Percentiles rank a stretch among this genome's conserved stretches.
Evolutionary conservation across 352 stramenopile species (phyloP).

Genomic region (Chrysophaeum taylorii): DNA sequence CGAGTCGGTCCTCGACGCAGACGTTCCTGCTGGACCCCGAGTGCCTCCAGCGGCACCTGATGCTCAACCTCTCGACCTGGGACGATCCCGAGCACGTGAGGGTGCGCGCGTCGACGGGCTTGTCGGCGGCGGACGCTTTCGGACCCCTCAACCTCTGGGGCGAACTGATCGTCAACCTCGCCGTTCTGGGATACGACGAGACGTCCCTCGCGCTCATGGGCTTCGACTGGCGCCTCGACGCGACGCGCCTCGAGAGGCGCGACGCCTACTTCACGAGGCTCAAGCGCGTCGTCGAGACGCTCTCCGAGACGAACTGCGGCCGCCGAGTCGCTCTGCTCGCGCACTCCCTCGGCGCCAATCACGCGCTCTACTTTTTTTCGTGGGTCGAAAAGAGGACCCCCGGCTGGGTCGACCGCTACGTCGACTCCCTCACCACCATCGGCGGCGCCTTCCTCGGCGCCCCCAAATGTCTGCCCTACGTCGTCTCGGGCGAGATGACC

Average conservation of each 20-base stretch:
- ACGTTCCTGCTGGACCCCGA: slow-evolving; percentile 50
- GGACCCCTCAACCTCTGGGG: slow-evolving; percentile 73
- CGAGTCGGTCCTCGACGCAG: slow-evolving; percentile 59
- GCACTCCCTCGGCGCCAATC: slow-evolving; percentile 78
- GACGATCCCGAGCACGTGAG: slow-evolving; percentile 69
- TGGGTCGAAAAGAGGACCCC: slow-evolving; percentile 70
- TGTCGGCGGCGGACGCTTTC: slow-evolving; percentile 31
- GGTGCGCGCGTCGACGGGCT: slow-evolving; percentile 31
- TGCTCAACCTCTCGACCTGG: slow-evolving; percentile 70
- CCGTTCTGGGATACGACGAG: slow-evolving; percentile 64
- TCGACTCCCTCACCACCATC: slow-evolving; percentile 82
- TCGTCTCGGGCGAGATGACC: slow-evolving; percentile 88
- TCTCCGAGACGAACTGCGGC: slow-evolving; percentile 49
- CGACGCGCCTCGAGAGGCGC: slow-evolving; percentile 55
- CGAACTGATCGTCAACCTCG: slow-evolving; percentile 67
- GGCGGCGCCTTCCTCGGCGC: slow-evolving; percentile 79
- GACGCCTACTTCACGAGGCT: slow-evolving; percentile 81
- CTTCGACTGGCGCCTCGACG: slow-evolving; percentile 60
- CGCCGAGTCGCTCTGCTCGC: slow-evolving; percentile 76
- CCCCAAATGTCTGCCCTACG: slow-evolving; percentile 70
- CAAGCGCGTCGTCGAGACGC: slow-evolving; percentile 77
- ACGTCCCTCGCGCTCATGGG: slow-evolving; percentile 23
- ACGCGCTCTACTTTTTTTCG: slow-evolving; percentile 85
- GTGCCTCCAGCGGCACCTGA: slow-evolving; percentile 81
- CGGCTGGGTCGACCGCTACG: slow-evolving; percentile 79